phyloP scores from a whole-genome alignment of 805 yeast species.

The Blastobotrys chiropterorum region DNA sequence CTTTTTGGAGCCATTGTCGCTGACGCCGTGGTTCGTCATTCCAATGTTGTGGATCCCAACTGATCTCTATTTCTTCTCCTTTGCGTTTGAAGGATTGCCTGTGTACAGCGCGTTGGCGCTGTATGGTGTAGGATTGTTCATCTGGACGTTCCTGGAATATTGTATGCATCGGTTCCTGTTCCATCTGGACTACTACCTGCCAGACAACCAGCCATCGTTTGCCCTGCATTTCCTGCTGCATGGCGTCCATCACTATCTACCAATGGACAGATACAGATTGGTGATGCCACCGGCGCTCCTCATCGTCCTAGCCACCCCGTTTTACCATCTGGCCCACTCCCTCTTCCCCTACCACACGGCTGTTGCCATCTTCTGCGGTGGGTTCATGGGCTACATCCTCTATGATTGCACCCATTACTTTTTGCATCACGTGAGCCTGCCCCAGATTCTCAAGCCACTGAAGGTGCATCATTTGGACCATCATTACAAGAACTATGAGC shows the following conservation, averaged over 20 bases:
- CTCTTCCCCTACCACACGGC: constrained; percentile 79
- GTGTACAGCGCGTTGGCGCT: constrained; percentile 44
- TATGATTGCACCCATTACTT: constrained; percentile 94
- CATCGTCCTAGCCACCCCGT: constrained; percentile 64
- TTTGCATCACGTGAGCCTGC: constrained; percentile 82
- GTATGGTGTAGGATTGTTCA: constrained; percentile 75
- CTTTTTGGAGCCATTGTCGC: constrained; percentile 82
- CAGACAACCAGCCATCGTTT: constrained; percentile 68
- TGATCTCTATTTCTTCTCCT: constrained; percentile 53
- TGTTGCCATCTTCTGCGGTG: constrained; percentile 92
- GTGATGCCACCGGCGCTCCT: constrained; percentile 96
- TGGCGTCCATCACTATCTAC: constrained; percentile 95
- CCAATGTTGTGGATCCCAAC: constrained; percentile 86
- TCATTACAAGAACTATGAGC: constrained; percentile 93
- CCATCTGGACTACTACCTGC: constrained; percentile 84
- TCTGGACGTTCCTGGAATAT: constrained; percentile 93
- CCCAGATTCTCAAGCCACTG: constrained; percentile 64
- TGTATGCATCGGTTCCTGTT: constrained; percentile 82
- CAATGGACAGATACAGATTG: constrained; percentile 89
- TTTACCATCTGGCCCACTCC: constrained; percentile 69
- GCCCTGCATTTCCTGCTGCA: constrained; percentile 86
- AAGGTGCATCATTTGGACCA: constrained; percentile 94
- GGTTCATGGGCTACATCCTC: constrained; percentile 84
- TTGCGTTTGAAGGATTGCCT: constrained; percentile 51
- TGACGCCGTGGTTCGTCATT: constrained; percentile 92